Conservation (phyloP, 805 yeast genomes). For the Starmerella stigmatis region DNA sequence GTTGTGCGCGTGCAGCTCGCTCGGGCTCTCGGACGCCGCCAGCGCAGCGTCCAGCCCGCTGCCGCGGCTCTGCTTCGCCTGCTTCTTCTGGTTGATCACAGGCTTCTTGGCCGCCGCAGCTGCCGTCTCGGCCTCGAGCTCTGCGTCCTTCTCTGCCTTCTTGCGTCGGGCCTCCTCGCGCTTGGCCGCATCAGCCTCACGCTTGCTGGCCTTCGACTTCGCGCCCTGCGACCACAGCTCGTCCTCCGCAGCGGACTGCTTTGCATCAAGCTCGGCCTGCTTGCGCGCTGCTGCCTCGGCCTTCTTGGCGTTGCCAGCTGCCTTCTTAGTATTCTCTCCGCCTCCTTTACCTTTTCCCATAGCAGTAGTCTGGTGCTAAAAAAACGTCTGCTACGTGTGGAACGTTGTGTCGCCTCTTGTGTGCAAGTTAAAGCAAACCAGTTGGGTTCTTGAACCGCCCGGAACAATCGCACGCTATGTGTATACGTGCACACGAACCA, state of each 20-base stretch:
- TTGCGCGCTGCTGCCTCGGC: conserved; percentile 55
- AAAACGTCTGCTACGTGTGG: background rate
- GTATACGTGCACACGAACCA: background rate
- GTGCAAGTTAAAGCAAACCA: background rate
- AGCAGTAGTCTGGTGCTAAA: background rate
- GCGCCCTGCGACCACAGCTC: conserved; percentile 62
- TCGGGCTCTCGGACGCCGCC: conserved; percentile 41
- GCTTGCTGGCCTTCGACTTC: conserved; percentile 59
- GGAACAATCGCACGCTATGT: background rate
- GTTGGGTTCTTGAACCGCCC: too few species aligned
- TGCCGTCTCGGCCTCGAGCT: conserved; percentile 54
- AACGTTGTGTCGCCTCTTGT: too few species aligned
- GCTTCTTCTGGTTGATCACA: conserved; percentile 44
- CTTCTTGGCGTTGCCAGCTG: conserved; percentile 54
- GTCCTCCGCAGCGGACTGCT: conserved; percentile 45
- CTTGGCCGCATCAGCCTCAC: conserved; percentile 54
- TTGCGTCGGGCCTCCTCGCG: conserved; percentile 65
- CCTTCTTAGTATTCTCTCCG: conserved; percentile 29
- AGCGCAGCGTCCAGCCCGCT: conserved; percentile 45
- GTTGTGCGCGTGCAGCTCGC: conserved; percentile 54
- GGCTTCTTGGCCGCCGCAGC: conserved; percentile 49
- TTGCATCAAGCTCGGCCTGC: conserved; percentile 40
- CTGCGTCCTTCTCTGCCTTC: conserved; percentile 72
- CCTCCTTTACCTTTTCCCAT: conserved; percentile 23
- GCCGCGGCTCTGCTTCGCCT: conserved; percentile 54